Evolutionary conservation across 1,284 basidiomycete species (phyloP).

Genomic region (Pseudozyma flocculosa): DNA sequence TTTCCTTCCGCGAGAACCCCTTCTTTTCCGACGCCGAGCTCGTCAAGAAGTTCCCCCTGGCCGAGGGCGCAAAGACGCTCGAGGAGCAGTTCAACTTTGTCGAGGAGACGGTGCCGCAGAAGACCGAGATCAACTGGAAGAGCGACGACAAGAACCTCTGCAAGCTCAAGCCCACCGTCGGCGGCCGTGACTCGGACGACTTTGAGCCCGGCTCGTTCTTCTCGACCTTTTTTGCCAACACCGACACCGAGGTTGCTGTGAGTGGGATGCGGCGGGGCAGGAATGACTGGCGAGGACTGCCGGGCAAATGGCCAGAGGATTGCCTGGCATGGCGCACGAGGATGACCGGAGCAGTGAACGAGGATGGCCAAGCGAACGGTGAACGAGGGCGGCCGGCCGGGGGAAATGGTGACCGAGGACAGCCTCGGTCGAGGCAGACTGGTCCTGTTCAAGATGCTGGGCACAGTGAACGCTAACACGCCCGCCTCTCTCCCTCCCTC

Average conservation of each 20-base stretch:
- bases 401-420: no score
- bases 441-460: no score
- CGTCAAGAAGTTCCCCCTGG: conserved; percentile 47
- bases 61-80: conserved; percentile 37
- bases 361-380: no score
- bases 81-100: conserved; percentile 52
- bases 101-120: conserved; percentile 46
- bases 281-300: no score
- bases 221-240: conserved; percentile 72
- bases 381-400: no score
- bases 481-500: no score
- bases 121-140: conserved; percentile 75
- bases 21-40: conserved; percentile 46
- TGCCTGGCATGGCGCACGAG: no score
- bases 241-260: conserved; percentile 37
- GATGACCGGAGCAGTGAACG: no score
- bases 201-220: conserved; percentile 81
- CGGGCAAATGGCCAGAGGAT: no score
- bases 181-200: conserved; percentile 46
- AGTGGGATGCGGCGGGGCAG: conserved; percentile 4
- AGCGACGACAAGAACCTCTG: conserved; percentile 72
- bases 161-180: conserved; percentile 72
- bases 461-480: no score
- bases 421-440: no score
- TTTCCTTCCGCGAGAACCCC: conserved; percentile 51